These are phyloP conservation scores for Solanum bukasovii DNA, from an alignment of 257 asterid species.

Conservation along the genomic window DNA sequence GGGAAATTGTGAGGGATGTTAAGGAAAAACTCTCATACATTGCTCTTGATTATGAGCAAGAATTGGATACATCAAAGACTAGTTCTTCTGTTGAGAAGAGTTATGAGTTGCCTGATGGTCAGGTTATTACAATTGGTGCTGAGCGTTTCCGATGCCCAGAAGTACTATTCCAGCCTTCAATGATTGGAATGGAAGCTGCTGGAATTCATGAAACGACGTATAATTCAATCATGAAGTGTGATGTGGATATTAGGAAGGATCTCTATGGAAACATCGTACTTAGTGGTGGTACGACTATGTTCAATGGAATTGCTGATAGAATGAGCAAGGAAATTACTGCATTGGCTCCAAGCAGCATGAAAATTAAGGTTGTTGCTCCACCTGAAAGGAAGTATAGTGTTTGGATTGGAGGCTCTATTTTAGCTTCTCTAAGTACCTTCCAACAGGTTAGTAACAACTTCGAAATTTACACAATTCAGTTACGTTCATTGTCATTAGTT, in stretches of 20 bases:
- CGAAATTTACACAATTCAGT: neutral
- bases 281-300: slow-evolving; percentile 35
- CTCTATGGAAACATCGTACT: slow-evolving; percentile 28
- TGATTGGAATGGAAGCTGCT: slow-evolving; percentile 35
- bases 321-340: slow-evolving; percentile 35
- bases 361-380: slow-evolving; percentile 35
- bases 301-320: slow-evolving; percentile 27
- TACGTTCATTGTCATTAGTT: neutral
- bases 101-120: slow-evolving; percentile 34
- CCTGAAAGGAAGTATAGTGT: slow-evolving; percentile 39
- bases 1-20: slow-evolving; percentile 31
- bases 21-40: slow-evolving; percentile 30
- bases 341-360: slow-evolving; percentile 40
- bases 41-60: slow-evolving; percentile 30
- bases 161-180: slow-evolving; percentile 34
- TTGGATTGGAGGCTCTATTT: slow-evolving; percentile 39
- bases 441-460: slow-evolving; percentile 19
- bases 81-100: slow-evolving; percentile 28
- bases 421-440: slow-evolving; percentile 37
- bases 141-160: slow-evolving; percentile 36
- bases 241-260: slow-evolving; percentile 31
- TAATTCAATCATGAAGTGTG: slow-evolving; percentile 37
- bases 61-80: slow-evolving; percentile 27
- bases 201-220: slow-evolving; percentile 31
- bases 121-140: slow-evolving; percentile 26